Base-by-base conservation (phyloP, 257 asterid species). In the Anisodus acutangulus region DNA sequence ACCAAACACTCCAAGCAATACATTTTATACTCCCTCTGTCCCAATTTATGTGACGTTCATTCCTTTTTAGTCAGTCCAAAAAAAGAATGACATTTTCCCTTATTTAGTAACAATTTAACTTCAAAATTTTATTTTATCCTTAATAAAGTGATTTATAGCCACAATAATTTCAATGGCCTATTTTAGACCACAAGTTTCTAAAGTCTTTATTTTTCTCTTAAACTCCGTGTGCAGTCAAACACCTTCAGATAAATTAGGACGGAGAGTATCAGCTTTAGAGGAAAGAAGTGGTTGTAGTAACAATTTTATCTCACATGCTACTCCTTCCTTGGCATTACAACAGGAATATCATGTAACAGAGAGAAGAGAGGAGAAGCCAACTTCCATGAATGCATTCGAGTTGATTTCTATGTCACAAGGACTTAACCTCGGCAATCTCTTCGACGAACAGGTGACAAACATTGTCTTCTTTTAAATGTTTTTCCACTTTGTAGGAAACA, bases 341-440 rank as follows among this genome's bases (percentile, higher is more conserved):
- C 89, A 96, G 99, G 93, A 92, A 90, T 83, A 91, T 91, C 99
- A 90, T 31, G 99, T 94, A 82, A 91, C 72, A 17, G 98, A 95
- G 90, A 94, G 84, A 90, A 91, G 55, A 86, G 97, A 92, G 88
- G 90, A 89, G 87, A 89, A 92, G 86, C 99, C 99, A 5, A 89
- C 86, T 12, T 89, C 99, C 83, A 94, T 95, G 98, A 95, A 95
- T 60, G 99, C 99, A 47, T 95, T 95, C 85, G 99, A 95, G 91
- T 90, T 95, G 84, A 95, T 95, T 59, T 95, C 99, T 82, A 91
- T 95, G 99, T 95, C 99, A 3, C 92, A 87, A 87, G 99, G 99
- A 53, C 94, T 95, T 86, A 95, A 95, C 88, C 97, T 95, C 7
- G 98, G 88, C 88, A 94, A 94, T 87, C 94, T 95, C 39, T 92